phyloP scores from a whole-genome alignment of 495 filamentous ascomycete species.

The Penicillium turbatum region DNA sequence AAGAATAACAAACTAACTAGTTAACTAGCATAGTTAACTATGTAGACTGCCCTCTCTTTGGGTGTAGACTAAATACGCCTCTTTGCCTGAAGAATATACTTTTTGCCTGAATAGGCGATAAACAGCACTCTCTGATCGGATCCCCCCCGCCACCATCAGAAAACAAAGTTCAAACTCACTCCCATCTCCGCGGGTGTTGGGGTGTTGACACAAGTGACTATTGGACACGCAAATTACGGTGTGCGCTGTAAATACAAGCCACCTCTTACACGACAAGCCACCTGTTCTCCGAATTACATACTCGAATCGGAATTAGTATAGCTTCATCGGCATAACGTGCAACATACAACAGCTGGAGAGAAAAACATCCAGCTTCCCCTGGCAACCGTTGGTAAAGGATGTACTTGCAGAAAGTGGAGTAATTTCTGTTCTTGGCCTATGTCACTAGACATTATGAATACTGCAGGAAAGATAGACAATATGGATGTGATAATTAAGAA shows the following conservation, averaged over 20 bases:
- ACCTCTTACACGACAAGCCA: no score
- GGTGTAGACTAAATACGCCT: constrained; percentile 6
- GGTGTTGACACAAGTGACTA: not conserved
- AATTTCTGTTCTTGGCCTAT: constrained; percentile 17
- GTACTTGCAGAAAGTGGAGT: constrained; percentile 24
- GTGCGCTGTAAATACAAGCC: constrained; percentile 15
- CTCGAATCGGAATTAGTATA: not conserved
- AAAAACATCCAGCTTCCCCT: constrained; percentile 21
- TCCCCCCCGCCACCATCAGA: constrained; percentile 14
- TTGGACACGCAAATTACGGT: constrained; percentile 18
- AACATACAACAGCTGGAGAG: no score
- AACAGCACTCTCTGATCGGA: constrained; percentile 13
- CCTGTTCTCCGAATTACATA: not conserved
- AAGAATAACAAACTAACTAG: no score
- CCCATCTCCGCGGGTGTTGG: constrained; percentile 2
- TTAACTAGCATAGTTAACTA: no score
- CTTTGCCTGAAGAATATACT: not conserved
- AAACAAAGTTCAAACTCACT: constrained; percentile 11
- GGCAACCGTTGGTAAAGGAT: constrained; percentile 1
- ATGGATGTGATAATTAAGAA: not conserved
- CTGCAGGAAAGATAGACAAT: not conserved
- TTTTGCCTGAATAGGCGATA: constrained; percentile 2
- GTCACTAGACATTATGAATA: constrained; percentile 15
- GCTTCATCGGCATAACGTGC: no score
- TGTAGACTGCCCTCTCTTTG: no score